Conservation (phyloP, 148 eudicot species). For the Fallopia convolvulus region DNA sequence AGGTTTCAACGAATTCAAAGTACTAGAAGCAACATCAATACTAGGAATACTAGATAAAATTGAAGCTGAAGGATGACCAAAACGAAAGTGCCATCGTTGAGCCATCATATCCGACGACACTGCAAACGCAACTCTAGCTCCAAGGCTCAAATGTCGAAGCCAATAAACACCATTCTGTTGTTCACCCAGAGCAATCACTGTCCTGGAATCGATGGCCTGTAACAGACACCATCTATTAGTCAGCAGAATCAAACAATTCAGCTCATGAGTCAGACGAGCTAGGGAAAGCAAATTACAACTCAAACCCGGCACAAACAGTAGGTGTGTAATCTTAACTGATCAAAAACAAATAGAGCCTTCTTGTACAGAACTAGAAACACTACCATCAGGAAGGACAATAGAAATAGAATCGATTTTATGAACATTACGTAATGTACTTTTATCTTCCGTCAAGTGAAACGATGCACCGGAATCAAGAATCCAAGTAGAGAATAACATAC, state of each 20-base stretch:
- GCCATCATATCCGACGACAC: neutral
- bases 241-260: neutral
- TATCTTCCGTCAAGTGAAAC: neutral
- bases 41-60: neutral
- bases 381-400: neutral
- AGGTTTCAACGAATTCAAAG: no score
- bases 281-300: neutral
- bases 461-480: neutral
- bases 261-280: neutral
- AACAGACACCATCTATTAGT: no score
- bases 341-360: neutral
- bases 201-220: neutral
- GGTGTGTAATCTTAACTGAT: neutral
- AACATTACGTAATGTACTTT: neutral
- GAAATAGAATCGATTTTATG: neutral
- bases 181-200: neutral
- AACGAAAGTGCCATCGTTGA: neutral
- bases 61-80: neutral
- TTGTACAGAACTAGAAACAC: no score
- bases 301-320: neutral
- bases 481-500: neutral
- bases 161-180: neutral
- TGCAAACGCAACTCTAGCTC: neutral
- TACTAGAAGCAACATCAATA: no score
- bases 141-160: neutral